These are phyloP conservation scores for Fusarium acutatum DNA, from an alignment of 2,329 filamentous ascomycete species.

Conservation along the genomic window DNA sequence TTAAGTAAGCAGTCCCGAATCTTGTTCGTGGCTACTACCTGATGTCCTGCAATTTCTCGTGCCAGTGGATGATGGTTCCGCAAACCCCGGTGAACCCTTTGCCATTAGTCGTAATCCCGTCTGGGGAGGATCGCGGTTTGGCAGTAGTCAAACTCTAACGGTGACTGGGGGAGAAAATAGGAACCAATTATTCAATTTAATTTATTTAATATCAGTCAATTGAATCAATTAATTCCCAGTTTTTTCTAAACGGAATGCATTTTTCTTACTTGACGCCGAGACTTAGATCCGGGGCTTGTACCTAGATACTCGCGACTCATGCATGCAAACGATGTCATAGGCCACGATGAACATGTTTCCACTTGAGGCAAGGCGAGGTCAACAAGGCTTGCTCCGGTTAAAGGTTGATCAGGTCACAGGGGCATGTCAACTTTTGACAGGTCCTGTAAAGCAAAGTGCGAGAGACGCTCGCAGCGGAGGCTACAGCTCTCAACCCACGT, in stretches of 20 bases:
- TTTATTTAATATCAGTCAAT: conserved; percentile 7
- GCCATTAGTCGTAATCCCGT: background rate
- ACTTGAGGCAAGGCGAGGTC: conserved; percentile 1
- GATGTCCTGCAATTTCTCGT: conserved; percentile 8
- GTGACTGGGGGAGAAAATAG: background rate
- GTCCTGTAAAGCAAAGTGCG: background rate
- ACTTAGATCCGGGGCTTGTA: background rate
- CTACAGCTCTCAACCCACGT: conserved; percentile 13
- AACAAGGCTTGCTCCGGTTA: conserved; percentile 23
- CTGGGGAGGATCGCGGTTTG: conserved; percentile 8
- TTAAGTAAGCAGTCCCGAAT: conserved; percentile 19
- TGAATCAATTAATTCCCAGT: background rate
- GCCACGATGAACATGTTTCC: conserved; percentile 22
- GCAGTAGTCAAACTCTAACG: conserved; percentile 4
- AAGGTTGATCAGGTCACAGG: conserved; percentile 32
- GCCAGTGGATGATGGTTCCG: background rate
- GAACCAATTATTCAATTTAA: background rate
- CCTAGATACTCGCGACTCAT: conserved; percentile 21
- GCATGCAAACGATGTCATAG: conserved; percentile 28
- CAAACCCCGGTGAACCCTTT: background rate
- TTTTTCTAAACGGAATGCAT: conserved; percentile 10
- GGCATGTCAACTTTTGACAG: conserved; percentile 8
- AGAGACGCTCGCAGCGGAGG: background rate
- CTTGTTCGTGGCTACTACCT: conserved; percentile 13
- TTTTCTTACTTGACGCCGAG: background rate